These are phyloP conservation scores for Xylaria venustula DNA, from an alignment of 495 filamentous ascomycete genomes.

Conservation along the genomic window DNA sequence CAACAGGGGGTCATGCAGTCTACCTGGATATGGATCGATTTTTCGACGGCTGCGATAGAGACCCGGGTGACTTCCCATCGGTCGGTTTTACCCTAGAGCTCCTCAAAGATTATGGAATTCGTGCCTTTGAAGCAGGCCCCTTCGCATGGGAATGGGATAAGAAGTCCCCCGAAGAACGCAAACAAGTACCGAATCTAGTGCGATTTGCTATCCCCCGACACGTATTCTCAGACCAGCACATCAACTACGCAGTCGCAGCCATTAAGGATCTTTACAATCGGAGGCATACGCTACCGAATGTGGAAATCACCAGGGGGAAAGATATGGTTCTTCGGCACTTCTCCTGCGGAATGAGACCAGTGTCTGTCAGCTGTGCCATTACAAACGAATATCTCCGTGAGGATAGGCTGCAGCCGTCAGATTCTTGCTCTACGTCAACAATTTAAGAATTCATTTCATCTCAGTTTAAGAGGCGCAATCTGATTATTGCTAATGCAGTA, in stretches of 20 bases:
- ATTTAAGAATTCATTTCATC: too few species aligned
- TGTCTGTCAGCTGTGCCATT: too few species aligned
- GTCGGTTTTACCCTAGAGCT: conserved; percentile 12
- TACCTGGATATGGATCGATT: conserved; percentile 11
- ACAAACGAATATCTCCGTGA: too few species aligned
- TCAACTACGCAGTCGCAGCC: conserved; percentile 10
- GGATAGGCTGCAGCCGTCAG: too few species aligned
- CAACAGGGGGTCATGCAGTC: conserved; percentile 6
- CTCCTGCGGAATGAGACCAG: neutral
- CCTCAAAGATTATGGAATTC: conserved; percentile 7
- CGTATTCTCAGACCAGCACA: conserved; percentile 8
- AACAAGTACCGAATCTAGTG: conserved; percentile 7
- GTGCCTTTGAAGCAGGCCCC: conserved; percentile 1
- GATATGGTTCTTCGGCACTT: conserved; percentile 12
- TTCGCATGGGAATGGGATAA: conserved; percentile 13
- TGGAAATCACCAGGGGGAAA: conserved; percentile 9
- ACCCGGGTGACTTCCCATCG: conserved; percentile 4
- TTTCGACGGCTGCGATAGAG: conserved; percentile 11
- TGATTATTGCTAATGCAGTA: too few species aligned
- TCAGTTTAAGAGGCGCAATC: too few species aligned
- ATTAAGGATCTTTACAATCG: conserved; percentile 11
- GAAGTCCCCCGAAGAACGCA: neutral
- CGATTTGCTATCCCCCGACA: conserved; percentile 13
- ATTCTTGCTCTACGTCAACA: too few species aligned
- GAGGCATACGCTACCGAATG: conserved; percentile 8